phyloP scores from a whole-genome alignment of 352 stramenopile genomes.

The Achlya hypogyna region DNA sequence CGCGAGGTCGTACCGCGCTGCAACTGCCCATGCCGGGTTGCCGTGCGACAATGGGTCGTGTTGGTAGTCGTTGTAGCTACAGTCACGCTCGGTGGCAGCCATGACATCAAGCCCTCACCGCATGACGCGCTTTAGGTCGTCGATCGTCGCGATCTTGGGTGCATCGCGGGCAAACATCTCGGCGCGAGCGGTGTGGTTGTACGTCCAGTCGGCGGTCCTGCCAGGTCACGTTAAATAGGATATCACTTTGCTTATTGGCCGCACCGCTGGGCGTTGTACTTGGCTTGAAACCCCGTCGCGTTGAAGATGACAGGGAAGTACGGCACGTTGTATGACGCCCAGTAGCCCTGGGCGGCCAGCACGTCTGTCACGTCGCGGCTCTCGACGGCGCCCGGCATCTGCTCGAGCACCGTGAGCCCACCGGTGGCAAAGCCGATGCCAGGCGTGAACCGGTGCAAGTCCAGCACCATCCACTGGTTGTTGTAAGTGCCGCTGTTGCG shows the following conservation, averaged over 20 bases:
- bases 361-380: constrained; percentile 40
- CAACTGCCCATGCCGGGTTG: constrained; percentile 47
- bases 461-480: constrained; percentile 79
- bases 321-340: constrained; percentile 75
- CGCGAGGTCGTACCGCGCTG: constrained; percentile 56
- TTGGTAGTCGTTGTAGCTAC: constrained; percentile 45
- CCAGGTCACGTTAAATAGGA: constrained; percentile 18
- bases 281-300: constrained; percentile 37
- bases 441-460: constrained; percentile 43
- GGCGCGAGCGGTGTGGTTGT: constrained; percentile 36
- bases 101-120: constrained; percentile 18
- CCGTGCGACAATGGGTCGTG: constrained; percentile 35
- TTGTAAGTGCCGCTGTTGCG: constrained; percentile 76
- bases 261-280: constrained; percentile 17
- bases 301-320: constrained; percentile 58
- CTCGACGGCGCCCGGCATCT: constrained; percentile 52
- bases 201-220: constrained; percentile 35
- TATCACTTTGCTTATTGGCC: not conserved
- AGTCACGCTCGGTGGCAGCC: too few species aligned
- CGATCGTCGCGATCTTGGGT: constrained; percentile 31
- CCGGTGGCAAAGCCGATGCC: constrained; percentile 33
- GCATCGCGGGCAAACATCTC: constrained; percentile 51
- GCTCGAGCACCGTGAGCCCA: constrained; percentile 57
- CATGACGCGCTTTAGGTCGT: constrained; percentile 54
- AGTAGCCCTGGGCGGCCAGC: constrained; percentile 55